A percentile compares a stretch with the other conserved stretches of the same genome.
Conservation (phyloP, 1,284 basidiomycete species). For the Leccinum solheimii region DNA sequence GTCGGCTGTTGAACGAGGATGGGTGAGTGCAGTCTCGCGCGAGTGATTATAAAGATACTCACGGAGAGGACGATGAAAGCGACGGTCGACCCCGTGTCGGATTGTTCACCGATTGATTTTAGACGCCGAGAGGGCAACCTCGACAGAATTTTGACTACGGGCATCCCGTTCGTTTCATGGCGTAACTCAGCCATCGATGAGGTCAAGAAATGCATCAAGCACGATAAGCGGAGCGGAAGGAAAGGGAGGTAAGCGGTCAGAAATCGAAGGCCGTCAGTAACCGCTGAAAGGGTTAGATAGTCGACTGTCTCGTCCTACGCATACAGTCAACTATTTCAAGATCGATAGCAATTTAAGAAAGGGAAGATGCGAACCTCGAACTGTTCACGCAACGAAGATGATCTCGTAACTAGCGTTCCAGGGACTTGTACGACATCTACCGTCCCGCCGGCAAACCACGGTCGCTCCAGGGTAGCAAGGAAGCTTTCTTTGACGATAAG, state of each 20-base stretch:
- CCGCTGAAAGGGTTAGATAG: conserved; percentile 70
- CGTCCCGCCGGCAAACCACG: conserved; percentile 84
- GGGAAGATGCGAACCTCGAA: conserved; percentile 60
- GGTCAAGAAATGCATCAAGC: conserved; percentile 58
- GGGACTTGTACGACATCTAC: conserved; percentile 82
- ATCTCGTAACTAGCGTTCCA: conserved; percentile 62
- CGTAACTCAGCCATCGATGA: conserved; percentile 54
- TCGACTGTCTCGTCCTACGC: conserved; percentile 80
- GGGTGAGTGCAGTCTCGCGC: not conserved
- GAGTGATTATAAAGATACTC: conserved; percentile 31
- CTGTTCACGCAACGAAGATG: conserved; percentile 61
- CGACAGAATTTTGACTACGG: conserved; percentile 67
- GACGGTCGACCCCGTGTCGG: conserved; percentile 65
- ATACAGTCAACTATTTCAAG: conserved; percentile 13
- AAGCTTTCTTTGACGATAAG: conserved; percentile 73
- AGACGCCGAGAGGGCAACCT: conserved; percentile 54
- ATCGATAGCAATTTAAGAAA: not conserved
- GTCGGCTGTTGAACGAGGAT: conserved; percentile 44
- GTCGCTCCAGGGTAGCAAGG: conserved; percentile 56
- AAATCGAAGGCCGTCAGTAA: conserved; percentile 73
- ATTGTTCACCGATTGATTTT: conserved; percentile 59
- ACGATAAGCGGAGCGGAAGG: conserved; percentile 70
- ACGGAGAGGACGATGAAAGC: conserved; percentile 66
- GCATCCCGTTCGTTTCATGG: conserved; percentile 55
- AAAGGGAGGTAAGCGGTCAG: conserved; percentile 75